phyloP scores from a whole-genome alignment of 345 rosid species.

The Brassica incana region DNA sequence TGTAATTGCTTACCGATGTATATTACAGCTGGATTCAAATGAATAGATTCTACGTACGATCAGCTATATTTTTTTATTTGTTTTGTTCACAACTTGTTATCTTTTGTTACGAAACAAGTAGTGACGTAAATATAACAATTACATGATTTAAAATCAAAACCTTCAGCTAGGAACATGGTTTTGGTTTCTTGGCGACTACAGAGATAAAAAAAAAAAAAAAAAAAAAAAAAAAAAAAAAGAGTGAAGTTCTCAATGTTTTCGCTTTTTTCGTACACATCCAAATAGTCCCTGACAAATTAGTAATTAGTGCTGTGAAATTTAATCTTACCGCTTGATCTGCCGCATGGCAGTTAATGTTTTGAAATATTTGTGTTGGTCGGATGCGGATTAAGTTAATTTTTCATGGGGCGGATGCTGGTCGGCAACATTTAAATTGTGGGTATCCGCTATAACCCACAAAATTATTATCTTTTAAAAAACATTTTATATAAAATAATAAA shows the following conservation, averaged over 20 bases:
- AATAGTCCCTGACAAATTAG: not conserved
- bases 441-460: too few species aligned
- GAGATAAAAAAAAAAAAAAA: not conserved
- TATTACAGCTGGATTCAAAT: slow-evolving; percentile 4
- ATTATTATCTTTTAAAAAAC: too few species aligned
- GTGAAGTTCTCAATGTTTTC: not conserved
- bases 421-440: too few species aligned
- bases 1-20: not conserved
- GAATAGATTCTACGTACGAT: not conserved
- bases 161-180: not conserved
- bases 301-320: too few species aligned
- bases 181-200: not conserved
- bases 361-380: too few species aligned
- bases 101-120: not conserved
- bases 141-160: not conserved
- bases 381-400: too few species aligned
- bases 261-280: not conserved
- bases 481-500: too few species aligned
- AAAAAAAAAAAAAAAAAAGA: not conserved
- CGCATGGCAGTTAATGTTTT: too few species aligned
- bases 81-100: not conserved
- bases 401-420: too few species aligned
- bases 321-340: too few species aligned
- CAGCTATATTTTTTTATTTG: not conserved
- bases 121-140: not conserved